Percentiles rank a stretch among this genome's conserved stretches.
These are phyloP conservation scores for Mrakia blollopis DNA, from an alignment of 768 basidiomycete species.

Conservation along the genomic window DNA sequence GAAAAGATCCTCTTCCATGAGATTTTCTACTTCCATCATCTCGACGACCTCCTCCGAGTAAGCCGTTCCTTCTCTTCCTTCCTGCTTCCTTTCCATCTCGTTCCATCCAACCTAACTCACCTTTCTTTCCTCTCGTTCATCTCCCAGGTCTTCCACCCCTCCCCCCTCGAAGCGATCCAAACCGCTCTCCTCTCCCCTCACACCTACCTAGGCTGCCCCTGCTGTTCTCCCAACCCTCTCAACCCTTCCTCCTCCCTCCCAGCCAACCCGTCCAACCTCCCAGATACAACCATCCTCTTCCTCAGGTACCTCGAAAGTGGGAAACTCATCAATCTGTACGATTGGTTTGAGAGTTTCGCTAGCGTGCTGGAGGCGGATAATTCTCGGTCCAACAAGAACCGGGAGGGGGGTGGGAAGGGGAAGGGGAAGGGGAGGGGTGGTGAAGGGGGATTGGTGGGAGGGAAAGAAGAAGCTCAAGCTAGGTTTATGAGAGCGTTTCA, in stretches of 20 bases:
- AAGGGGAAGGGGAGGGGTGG: background rate
- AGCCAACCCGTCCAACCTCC: conserved; percentile 47
- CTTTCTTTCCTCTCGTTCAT: too few species aligned
- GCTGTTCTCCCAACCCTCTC: conserved; percentile 15
- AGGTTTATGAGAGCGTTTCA: conserved; percentile 31
- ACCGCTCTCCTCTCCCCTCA: conserved; percentile 27
- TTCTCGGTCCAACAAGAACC: background rate
- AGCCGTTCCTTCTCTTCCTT: background rate
- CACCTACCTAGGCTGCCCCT: conserved; percentile 28
- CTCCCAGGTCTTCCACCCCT: conserved; percentile 26
- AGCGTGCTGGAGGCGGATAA: conserved; percentile 55
- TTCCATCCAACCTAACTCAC: background rate
- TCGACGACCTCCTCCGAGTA: conserved; percentile 28
- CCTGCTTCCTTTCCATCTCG: background rate
- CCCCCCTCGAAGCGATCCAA: conserved; percentile 27
- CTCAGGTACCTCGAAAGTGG: conserved; percentile 70
- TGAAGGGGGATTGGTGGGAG: background rate
- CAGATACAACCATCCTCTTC: conserved; percentile 74
- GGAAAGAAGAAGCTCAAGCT: conserved; percentile 20
- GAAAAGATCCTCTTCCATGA: conserved; percentile 24
- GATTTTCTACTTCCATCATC: conserved; percentile 23
- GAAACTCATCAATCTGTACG: conserved; percentile 77
- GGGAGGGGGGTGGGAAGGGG: background rate
- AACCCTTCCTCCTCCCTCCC: background rate
- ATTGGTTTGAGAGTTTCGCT: conserved; percentile 78